These are phyloP conservation scores for Rhipidocladum racemiflorum DNA, from an alignment of 176 grass and related monocot species.

Conservation along the genomic window DNA sequence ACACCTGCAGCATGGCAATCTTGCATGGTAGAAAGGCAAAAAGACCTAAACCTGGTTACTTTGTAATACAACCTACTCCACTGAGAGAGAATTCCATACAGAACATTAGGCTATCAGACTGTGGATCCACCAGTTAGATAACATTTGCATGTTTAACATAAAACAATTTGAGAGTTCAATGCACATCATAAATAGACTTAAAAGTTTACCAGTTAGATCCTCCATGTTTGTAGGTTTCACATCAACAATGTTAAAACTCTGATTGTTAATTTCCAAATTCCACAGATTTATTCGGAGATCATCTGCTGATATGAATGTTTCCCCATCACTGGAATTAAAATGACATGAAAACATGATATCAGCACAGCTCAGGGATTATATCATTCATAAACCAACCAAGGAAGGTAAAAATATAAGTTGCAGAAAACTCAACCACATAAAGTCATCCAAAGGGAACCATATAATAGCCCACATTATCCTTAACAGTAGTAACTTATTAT, in stretches of 20 bases:
- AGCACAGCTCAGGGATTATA: constrained; percentile 9
- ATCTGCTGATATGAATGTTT: constrained; percentile 87
- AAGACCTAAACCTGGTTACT: not conserved
- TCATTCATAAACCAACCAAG: constrained; percentile 8
- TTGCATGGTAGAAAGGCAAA: constrained; percentile 21
- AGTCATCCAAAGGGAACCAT: constrained; percentile 9
- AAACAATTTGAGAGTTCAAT: constrained; percentile 1
- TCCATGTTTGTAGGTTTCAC: constrained; percentile 91
- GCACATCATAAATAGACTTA: not conserved
- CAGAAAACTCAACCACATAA: constrained; percentile 6
- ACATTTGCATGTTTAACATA: not conserved
- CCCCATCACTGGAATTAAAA: constrained; percentile 58
- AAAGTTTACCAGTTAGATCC: constrained; percentile 74
- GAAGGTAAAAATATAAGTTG: constrained; percentile 9
- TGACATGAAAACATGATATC: constrained; percentile 27
- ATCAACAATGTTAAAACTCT: constrained; percentile 91
- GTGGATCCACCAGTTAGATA: constrained; percentile 38
- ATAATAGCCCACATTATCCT: not conserved
- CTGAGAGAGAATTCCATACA: constrained; percentile 15
- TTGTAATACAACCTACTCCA: not conserved
- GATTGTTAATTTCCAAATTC: constrained; percentile 87
- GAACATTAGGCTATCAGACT: not conserved
- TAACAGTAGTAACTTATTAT: not conserved
- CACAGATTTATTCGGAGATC: constrained; percentile 89
- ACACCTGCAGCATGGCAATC: not conserved